phyloP scores from a whole-genome alignment of 1,284 basidiomycete genomes.

The Rhodofomes roseus region DNA sequence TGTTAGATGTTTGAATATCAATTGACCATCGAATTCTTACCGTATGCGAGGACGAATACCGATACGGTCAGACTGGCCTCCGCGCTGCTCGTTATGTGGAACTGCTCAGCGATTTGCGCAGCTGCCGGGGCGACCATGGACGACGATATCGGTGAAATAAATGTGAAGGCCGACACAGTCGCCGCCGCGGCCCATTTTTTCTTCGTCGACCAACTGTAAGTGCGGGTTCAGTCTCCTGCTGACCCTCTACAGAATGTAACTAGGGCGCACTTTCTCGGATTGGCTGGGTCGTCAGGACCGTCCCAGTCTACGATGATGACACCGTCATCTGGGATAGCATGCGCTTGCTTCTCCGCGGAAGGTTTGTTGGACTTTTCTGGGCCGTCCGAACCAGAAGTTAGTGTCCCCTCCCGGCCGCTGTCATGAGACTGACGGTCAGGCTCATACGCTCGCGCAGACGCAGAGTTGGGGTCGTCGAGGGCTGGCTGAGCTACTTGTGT shows the following conservation, averaged over 20 bases:
- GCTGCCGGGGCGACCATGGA: constrained; percentile 67
- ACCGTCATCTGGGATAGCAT: not conserved
- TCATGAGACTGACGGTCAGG: not conserved
- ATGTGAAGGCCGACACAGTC: constrained; percentile 55
- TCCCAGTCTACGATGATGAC: constrained; percentile 51
- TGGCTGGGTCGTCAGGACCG: constrained; percentile 49
- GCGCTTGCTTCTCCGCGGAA: constrained; percentile 1
- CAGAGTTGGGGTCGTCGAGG: not conserved
- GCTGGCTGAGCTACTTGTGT: not conserved
- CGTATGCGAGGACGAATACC: constrained; percentile 64
- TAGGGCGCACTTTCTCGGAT: constrained; percentile 53
- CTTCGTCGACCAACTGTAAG: constrained; percentile 44
- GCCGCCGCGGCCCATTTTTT: constrained; percentile 58
- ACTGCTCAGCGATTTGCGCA: constrained; percentile 44
- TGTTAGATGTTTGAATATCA: not conserved
- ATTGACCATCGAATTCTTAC: constrained; percentile 26
- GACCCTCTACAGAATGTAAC: not conserved
- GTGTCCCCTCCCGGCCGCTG: not conserved
- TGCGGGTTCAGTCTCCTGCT: not conserved
- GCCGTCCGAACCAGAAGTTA: not conserved
- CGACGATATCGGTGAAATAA: constrained; percentile 58
- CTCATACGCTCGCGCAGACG: not conserved
- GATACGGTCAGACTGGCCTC: constrained; percentile 56
- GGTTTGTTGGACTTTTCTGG: not conserved
- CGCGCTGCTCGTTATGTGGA: constrained; percentile 46